Base-by-base conservation (phyloP, 2,329 filamentous ascomycete genomes). In the Neodidymelliopsis sp. region DNA sequence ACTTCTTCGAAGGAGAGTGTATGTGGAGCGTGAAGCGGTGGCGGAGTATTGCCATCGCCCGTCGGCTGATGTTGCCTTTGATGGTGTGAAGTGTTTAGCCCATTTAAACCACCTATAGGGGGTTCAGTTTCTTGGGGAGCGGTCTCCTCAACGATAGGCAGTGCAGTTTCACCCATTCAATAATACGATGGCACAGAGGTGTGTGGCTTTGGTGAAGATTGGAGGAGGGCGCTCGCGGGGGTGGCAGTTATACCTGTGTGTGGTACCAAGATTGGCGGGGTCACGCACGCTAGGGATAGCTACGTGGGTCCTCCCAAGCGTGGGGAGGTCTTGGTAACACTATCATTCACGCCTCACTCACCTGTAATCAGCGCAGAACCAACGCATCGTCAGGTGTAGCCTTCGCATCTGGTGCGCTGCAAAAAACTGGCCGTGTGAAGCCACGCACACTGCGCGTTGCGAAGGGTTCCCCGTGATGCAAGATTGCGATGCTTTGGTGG, bases 91-190 rank as follows among this genome's bases (percentile, higher is more conserved):
- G 49, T 56, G 56, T 58, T 63, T 53, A 57, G 60, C 63, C 65
- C 64, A 64, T 71, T 57, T 56, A 67, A 64, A 59, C 64, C 64
- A 71, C 70, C 63, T 74, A 74, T 72, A 73, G 70, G 72, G 67
- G 71, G 72, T 70, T 74, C 71, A 61, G 70, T 70, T 59, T 63
- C 64, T 61, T 69, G 64, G 49, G 66, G 64, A 67, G 65, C 62
- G 57, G 70, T 68, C 68, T 74, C 71, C 70, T 74, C 71, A 67
- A 72, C 69, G 62, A 61, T 56, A 66, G 65, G 57, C 62, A 66
- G 57, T 61, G 66, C 65, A 66, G 70, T 65, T 72, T 73, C 69
- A 70, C 71, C 72, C 72, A 74, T 74, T 74, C 71, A 74, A 72
- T 53, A 71, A 66, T 63, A 56, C 58, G 58, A 65, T 64, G 60